Conservation (phyloP, 441 rosid species). For the Biscutella laevigata region DNA sequence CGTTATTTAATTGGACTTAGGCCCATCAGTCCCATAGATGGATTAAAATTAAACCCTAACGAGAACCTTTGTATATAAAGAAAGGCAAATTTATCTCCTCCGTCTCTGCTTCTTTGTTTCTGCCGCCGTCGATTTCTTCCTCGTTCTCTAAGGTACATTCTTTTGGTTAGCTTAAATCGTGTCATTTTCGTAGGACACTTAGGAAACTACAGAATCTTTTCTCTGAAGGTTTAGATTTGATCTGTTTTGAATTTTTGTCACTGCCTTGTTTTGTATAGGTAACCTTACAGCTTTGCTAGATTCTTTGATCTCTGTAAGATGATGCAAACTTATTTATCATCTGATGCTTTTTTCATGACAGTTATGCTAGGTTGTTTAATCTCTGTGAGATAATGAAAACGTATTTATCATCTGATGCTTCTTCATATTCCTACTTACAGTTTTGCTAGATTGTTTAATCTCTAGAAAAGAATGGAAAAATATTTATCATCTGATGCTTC, state of each 20-base stretch:
- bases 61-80: conserved; percentile 13
- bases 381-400: not conserved
- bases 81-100: not conserved
- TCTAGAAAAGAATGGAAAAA: no score
- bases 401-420: not conserved
- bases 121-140: conserved; percentile 16
- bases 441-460: no score
- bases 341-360: no score
- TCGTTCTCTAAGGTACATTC: conserved; percentile 17
- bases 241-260: not conserved
- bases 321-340: no score
- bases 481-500: no score
- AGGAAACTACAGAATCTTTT: not conserved
- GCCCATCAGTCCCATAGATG: not conserved
- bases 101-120: conserved; percentile 6
- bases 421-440: not conserved
- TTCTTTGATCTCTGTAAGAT: not conserved
- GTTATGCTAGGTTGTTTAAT: no score
- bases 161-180: not conserved
- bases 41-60: conserved; percentile 17
- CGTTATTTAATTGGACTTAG: not conserved
- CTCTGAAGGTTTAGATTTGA: not conserved
- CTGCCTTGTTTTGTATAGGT: not conserved
- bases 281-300: not conserved
- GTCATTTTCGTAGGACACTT: no score